Evolutionary conservation across 139 green algal species (phyloP), one percentile per base, ranked within the genome.

Genomic region (Edaphochlamys debaryana): DNA sequence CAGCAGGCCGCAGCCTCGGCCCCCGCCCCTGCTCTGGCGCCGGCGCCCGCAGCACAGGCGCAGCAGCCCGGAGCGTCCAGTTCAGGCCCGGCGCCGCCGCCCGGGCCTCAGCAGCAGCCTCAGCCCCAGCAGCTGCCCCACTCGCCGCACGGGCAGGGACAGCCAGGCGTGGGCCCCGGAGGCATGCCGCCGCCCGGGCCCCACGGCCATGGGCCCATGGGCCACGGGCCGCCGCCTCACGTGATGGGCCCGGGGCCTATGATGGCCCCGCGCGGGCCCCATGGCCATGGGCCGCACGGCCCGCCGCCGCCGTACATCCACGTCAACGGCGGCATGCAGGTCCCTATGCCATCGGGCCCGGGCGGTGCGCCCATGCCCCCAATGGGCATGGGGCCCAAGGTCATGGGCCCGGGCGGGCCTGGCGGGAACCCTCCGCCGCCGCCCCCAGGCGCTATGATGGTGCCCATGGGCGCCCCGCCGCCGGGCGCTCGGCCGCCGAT

Each of bases 261-360:
- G n/a, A 42, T 38, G 25, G 32, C 63, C 32, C 63, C 22, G 22
- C 32, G 63, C 63, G 63, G 63, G n/a, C n/a, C 63, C 13, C 63
- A 29, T 27, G 58, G 58, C 58, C 58, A 66, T 9, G 27, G 58
- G 4, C 58, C 58, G 13, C 27, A 66, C 62, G 32, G 6, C 36
- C 74, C 29, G 58, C 38, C 38, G 40, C 60, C 60, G 22, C 63
- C 62, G 23, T 82, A 41, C 63, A 37, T 73, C 32, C 76, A 73
- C 76, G 32, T 73, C 3, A 82, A 82, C 34, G 76, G 76, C 4
- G 62, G 22, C 42, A 84, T 84, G 40, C 78, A 63, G 11, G 45
- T 54, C 11, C 45, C 45, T 13, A 54, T 54, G 45, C 45, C 11
- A 54, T 54, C 11, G 56, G 73, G 62, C 56, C 56, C 45, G 45